Conservation (phyloP, 176 grass and related monocot species). For the Cenchrus purpureus region DNA sequence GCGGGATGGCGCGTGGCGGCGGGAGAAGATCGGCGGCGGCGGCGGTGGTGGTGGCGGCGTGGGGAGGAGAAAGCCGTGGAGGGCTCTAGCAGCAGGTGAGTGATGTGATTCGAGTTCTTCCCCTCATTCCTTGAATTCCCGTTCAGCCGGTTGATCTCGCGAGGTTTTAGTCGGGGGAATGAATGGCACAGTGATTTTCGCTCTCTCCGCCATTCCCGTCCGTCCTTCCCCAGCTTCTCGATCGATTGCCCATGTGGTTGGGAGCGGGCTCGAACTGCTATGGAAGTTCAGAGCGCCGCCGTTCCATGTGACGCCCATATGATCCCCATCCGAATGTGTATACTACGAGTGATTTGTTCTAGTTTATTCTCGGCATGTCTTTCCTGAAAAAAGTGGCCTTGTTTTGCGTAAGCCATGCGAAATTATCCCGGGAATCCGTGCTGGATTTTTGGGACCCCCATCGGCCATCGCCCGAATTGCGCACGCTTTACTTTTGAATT, state of each 20-base stretch:
- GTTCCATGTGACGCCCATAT: not conserved
- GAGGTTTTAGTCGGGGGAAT: no score
- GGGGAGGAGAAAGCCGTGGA: not conserved
- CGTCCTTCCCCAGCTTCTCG: not conserved
- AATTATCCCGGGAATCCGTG: not conserved
- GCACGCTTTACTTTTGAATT: not conserved
- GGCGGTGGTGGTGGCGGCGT: not conserved
- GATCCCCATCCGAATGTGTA: not conserved
- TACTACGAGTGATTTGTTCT: not conserved
- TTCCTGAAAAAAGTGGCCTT: not conserved
- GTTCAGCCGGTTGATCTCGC: not conserved
- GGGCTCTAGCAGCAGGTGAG: slow-evolving; percentile 32
- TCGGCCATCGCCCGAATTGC: not conserved
- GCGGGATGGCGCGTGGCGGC: not conserved
- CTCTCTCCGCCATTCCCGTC: not conserved
- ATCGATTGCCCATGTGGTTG: not conserved
- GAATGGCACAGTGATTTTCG: slow-evolving; percentile 33
- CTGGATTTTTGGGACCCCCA: not conserved
- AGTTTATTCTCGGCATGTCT: not conserved
- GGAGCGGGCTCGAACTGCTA: slow-evolving; percentile 8
- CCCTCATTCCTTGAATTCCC: not conserved
- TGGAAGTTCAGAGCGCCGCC: not conserved
- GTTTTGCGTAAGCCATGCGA: not conserved
- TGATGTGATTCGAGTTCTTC: not conserved
- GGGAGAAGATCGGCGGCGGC: not conserved